Evolutionary conservation across 768 basidiomycete genomes (phyloP).

Genomic region (Clathrus columnatus): DNA sequence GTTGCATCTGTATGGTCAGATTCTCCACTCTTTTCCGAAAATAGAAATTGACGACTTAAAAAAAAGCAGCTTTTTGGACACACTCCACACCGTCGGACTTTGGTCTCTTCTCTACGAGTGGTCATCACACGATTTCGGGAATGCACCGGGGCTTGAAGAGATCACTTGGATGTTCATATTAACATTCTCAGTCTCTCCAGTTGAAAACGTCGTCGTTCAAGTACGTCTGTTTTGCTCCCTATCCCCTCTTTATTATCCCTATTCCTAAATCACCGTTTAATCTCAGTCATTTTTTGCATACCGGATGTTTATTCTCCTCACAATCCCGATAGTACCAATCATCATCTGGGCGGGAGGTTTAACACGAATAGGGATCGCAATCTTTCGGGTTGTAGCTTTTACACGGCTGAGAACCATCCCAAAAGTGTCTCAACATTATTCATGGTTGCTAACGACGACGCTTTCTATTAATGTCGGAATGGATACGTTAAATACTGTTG

Average conservation of each 20-base stretch:
- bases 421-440: neutral
- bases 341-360: neutral
- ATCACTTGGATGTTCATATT: neutral
- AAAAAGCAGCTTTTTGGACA: neutral
- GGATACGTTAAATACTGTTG: neutral
- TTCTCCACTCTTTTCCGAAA: neutral
- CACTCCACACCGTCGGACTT: neutral
- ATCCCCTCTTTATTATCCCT: neutral
- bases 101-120: neutral
- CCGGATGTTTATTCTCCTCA: neutral
- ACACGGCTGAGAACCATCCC: neutral
- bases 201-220: neutral
- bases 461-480: neutral
- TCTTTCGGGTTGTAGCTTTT: neutral
- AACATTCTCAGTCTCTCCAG: neutral
- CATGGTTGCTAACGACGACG: neutral
- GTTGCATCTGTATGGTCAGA: neutral
- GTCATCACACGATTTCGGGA: neutral
- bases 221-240: neutral
- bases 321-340: neutral
- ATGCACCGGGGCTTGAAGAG: neutral
- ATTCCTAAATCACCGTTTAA: neutral
- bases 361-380: neutral
- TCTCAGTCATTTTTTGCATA: constrained; percentile 1
- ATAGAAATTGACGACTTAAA: no score